These are phyloP conservation scores for Trichoderma endophyticum DNA, from an alignment of 2,329 filamentous ascomycete species.

Conservation along the genomic window DNA sequence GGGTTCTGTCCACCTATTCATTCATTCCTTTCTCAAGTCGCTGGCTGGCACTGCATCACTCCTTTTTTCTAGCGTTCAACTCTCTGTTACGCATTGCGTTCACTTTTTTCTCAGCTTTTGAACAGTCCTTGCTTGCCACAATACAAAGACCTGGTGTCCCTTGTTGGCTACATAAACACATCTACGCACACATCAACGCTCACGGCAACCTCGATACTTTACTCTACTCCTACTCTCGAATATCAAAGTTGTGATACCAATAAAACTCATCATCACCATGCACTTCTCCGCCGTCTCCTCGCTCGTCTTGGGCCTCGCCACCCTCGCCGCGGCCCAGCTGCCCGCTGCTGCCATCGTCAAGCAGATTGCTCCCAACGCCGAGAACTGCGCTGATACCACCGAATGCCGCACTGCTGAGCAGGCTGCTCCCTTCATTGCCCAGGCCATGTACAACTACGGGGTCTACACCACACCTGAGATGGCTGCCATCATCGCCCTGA, in stretches of 20 bases:
- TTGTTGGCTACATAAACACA: background rate
- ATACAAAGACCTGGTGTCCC: conserved; percentile 12
- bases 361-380: conserved; percentile 56
- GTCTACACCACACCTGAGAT: conserved; percentile 57
- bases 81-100: background rate
- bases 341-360: conserved; percentile 41
- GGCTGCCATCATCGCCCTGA: conserved; percentile 67
- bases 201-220: background rate
- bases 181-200: background rate
- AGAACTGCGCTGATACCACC: conserved; percentile 47
- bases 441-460: conserved; percentile 55
- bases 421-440: conserved; percentile 56
- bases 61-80: background rate
- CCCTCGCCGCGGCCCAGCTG: conserved; percentile 23
- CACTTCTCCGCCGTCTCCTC: conserved; percentile 26
- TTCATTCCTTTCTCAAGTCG: conserved; percentile 2
- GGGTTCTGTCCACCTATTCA: background rate
- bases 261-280: conserved; percentile 22
- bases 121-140: background rate
- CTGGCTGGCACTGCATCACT: conserved; percentile 10
- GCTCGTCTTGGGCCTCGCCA: conserved; percentile 18
- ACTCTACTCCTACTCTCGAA: background rate
- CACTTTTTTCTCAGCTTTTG: background rate
- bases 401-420: conserved; percentile 66
- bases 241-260: background rate